These are phyloP conservation scores for Aspergillus spinulosporus DNA, from an alignment of 2,329 filamentous ascomycete genomes.

Conservation along the genomic window DNA sequence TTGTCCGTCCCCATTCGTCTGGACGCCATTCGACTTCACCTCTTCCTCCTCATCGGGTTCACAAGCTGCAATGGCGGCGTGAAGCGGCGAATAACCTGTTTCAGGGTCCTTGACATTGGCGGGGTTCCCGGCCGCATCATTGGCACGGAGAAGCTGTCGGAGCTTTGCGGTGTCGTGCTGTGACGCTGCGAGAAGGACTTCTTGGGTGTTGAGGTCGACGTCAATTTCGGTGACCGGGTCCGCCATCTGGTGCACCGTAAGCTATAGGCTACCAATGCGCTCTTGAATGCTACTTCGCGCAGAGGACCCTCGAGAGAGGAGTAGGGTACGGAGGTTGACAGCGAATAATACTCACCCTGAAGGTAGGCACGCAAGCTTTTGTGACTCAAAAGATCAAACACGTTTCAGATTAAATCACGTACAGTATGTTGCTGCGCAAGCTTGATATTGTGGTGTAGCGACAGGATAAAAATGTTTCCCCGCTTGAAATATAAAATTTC, in stretches of 20 bases:
- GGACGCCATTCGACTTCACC: slow-evolving; percentile 20
- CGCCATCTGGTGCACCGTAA: slow-evolving; percentile 19
- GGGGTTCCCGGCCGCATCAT: slow-evolving; percentile 50
- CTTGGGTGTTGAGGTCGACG: slow-evolving; percentile 51
- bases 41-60: slow-evolving; percentile 43
- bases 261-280: background rate
- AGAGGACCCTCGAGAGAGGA: background rate
- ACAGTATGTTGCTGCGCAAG: background rate
- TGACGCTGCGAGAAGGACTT: slow-evolving; percentile 65
- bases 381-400: background rate
- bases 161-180: slow-evolving; percentile 68
- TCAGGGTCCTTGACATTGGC: slow-evolving; percentile 78
- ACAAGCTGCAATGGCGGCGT: slow-evolving; percentile 82
- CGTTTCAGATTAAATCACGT: background rate
- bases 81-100: slow-evolving; percentile 83
- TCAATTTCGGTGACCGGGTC: slow-evolving; percentile 30
- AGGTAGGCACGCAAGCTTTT: too few relatives aligned
- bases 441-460: background rate
- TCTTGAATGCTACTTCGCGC: background rate
- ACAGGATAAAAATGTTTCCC: background rate
- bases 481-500: slow-evolving; percentile 28
- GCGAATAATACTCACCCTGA: background rate
- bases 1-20: slow-evolving; percentile 15
- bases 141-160: slow-evolving; percentile 65
- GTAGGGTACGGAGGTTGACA: background rate